Evolutionary conservation across 177 flowering plant genomes (phyloP).

Genomic region (Vitis hybrid): DNA sequence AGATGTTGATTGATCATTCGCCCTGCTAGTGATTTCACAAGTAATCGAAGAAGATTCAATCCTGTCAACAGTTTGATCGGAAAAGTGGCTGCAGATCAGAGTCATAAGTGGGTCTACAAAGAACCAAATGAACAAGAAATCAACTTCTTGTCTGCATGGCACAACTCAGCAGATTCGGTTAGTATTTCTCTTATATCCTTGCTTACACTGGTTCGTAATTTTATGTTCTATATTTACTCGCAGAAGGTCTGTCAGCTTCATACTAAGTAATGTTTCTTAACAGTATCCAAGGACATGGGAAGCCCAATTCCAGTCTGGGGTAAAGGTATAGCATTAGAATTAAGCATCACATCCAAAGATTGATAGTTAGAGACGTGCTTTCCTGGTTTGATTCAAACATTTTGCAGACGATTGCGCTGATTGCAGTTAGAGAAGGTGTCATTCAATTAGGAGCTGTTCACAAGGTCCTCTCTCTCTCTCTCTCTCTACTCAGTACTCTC

Average conservation of each 20-base stretch:
- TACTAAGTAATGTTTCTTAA: conserved; percentile 4
- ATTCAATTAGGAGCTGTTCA: conserved; percentile 83
- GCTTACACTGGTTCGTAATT: conserved; percentile 1
- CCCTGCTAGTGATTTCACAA: not conserved
- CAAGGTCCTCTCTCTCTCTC: conserved; percentile 54
- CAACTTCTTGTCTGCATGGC: conserved; percentile 91
- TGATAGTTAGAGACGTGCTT: not conserved
- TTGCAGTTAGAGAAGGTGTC: conserved; percentile 96
- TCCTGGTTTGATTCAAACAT: conserved; percentile 10
- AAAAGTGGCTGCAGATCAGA: conserved; percentile 92
- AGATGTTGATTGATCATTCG: not conserved
- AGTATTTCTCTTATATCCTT: conserved; percentile 16
- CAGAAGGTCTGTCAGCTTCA: not conserved
- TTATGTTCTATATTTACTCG: conserved; percentile 7
- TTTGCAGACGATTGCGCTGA: conserved; percentile 91
- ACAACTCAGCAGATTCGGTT: conserved; percentile 82
- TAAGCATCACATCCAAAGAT: not conserved
- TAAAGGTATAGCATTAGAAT: conserved; percentile 47
- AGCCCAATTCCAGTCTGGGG: conserved; percentile 88
- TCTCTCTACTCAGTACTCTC: conserved; percentile 7
- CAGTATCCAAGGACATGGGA: conserved; percentile 98
- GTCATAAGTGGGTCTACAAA: conserved; percentile 88
- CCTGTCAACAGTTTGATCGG: conserved; percentile 72
- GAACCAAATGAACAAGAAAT: conserved; percentile 86
- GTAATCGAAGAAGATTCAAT: not conserved